These are phyloP conservation scores for Erodium maritimum DNA, from an alignment of 345 rosid genomes.

Conservation along the genomic window DNA sequence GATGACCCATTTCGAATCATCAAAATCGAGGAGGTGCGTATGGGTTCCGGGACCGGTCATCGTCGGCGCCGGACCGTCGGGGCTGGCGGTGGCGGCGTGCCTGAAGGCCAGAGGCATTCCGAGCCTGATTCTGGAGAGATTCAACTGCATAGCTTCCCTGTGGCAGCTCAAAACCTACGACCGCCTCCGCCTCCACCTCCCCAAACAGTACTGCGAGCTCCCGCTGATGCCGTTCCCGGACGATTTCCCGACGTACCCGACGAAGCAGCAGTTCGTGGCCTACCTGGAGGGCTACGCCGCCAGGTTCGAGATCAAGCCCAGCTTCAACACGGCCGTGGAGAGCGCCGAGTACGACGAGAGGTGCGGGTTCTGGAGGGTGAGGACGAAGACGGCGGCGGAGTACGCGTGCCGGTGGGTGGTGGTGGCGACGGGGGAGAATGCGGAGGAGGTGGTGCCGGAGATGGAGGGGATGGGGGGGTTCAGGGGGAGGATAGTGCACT, in stretches of 20 bases:
- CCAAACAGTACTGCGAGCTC: conserved; percentile 69
- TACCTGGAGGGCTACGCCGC: conserved; percentile 43
- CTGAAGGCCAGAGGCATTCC: conserved; percentile 45
- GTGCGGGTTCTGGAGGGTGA: conserved; percentile 45
- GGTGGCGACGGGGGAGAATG: conserved; percentile 81
- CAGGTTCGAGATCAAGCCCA: conserved; percentile 33
- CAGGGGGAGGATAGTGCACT: conserved; percentile 43
- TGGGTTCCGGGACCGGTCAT: conserved; percentile 47
- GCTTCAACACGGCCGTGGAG: conserved; percentile 38
- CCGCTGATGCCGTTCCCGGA: conserved; percentile 57
- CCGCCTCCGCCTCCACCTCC: conserved; percentile 85
- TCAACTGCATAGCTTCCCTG: conserved; percentile 53
- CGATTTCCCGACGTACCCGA: conserved; percentile 57
- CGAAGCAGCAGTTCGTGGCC: conserved; percentile 56
- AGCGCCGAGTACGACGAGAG: conserved; percentile 41
- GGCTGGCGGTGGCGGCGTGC: conserved; percentile 63
- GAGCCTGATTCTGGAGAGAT: conserved; percentile 57
- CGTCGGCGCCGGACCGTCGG: conserved; percentile 84
- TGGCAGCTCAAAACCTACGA: conserved; percentile 81
- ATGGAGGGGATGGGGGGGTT: conserved; percentile 51
- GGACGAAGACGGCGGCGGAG: conserved; percentile 29
- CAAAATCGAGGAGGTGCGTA: conserved; percentile 6
- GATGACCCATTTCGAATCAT: conserved; percentile 7
- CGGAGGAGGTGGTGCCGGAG: conserved; percentile 46
- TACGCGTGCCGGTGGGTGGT: conserved; percentile 55